Conservation (phyloP, 2,329 filamentous ascomycete species). For the Metarhizium album region DNA sequence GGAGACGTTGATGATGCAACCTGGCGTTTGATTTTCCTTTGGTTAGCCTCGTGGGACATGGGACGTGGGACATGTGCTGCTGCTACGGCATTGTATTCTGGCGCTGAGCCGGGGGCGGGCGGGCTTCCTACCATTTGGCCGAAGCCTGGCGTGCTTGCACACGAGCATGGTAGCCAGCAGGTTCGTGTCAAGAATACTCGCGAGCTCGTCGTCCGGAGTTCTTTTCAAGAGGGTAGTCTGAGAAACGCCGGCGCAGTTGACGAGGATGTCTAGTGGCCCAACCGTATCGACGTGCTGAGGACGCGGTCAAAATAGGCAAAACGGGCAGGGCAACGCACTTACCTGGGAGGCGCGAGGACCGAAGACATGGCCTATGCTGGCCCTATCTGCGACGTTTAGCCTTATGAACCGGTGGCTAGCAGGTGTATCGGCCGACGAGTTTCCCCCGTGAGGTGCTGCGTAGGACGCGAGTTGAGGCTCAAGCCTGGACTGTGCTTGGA, state of each 20-base stretch:
- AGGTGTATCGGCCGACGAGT: constrained; percentile 9
- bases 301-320: neutral
- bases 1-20: constrained; percentile 72
- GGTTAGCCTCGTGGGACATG: too few species aligned
- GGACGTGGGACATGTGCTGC: neutral
- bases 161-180: constrained; percentile 54
- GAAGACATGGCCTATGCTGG: constrained; percentile 22
- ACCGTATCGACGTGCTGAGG: constrained; percentile 9
- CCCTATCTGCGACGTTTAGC: constrained; percentile 20
- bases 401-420: constrained; percentile 22
- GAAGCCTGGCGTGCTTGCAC: constrained; percentile 37
- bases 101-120: too few species aligned
- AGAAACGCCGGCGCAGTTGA: constrained; percentile 71
- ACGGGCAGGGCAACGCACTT: neutral
- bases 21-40: constrained; percentile 26
- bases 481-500: constrained; percentile 32
- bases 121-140: constrained; percentile 17
- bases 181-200: constrained; percentile 57
- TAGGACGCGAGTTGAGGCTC: constrained; percentile 21
- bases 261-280: constrained; percentile 44
- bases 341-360: neutral
- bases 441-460: constrained; percentile 2
- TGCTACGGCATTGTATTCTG: neutral
- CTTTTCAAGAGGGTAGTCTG: constrained; percentile 53
- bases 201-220: constrained; percentile 38